phyloP scores from a whole-genome alignment of 208 protist species.

The Wallacemonas rigidus region DNA sequence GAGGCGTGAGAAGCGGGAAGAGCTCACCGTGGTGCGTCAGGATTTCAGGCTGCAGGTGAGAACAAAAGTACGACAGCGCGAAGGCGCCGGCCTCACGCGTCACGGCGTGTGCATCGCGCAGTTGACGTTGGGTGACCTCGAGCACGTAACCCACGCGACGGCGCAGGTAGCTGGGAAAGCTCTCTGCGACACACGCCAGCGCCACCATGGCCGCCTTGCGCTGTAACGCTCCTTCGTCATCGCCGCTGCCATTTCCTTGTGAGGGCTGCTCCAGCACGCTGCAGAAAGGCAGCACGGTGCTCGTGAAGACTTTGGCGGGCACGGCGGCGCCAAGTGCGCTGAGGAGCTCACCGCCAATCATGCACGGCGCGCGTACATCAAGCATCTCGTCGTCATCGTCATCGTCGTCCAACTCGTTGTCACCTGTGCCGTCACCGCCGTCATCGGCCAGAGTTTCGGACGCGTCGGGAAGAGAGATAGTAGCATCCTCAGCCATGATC shows the following conservation, averaged over 20 bases:
- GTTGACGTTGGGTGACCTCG: slow-evolving; percentile 44
- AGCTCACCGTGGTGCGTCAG: slow-evolving; percentile 68
- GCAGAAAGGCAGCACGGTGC: slow-evolving; percentile 59
- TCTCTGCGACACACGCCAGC: slow-evolving; percentile 67
- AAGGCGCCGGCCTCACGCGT: slow-evolving; percentile 78
- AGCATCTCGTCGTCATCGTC: slow-evolving; percentile 62
- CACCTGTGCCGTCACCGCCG: slow-evolving; percentile 33
- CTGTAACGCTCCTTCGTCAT: slow-evolving; percentile 28
- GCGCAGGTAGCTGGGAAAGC: slow-evolving; percentile 67
- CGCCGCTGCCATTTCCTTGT: slow-evolving; percentile 5
- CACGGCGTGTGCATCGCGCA: slow-evolving; percentile 53
- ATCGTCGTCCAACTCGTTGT: slow-evolving; percentile 36
- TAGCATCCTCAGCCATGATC: slow-evolving; percentile 79
- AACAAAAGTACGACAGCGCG: slow-evolving; percentile 70
- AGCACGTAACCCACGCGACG: slow-evolving; percentile 76
- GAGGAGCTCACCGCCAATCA: slow-evolving; percentile 70
- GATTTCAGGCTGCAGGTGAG: slow-evolving; percentile 86
- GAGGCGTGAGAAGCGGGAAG: slow-evolving; percentile 67
- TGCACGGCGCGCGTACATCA: slow-evolving; percentile 60
- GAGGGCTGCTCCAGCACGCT: slow-evolving; percentile 43
- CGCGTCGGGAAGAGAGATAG: slow-evolving; percentile 58
- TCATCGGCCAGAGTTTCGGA: slow-evolving; percentile 29
- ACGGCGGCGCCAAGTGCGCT: slow-evolving; percentile 55
- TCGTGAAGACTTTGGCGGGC: slow-evolving; percentile 58
- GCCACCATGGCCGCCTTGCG: slow-evolving; percentile 81